Percentiles rank a stretch among this genome's conserved stretches.
Conservation (phyloP, 1,139 yeast genomes). For the Cylindricascospora bacillispora region DNA sequence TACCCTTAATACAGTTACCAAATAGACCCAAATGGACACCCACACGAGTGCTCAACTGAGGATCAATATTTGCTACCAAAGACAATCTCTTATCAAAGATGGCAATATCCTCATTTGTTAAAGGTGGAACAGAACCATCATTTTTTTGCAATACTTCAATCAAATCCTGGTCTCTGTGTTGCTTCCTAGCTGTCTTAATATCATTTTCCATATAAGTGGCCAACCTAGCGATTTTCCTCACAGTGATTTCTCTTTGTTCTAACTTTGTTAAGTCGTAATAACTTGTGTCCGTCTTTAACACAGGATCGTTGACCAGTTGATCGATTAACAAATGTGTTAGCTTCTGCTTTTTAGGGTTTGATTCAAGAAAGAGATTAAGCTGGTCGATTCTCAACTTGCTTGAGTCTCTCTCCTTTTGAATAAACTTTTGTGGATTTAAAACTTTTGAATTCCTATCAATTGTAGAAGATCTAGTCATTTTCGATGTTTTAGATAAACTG, state of each 20-base stretch:
- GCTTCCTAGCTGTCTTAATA: slow-evolving; percentile 16
- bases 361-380: slow-evolving; percentile 43
- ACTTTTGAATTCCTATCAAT: slow-evolving; percentile 13
- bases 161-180: slow-evolving; percentile 15
- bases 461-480: slow-evolving; percentile 21
- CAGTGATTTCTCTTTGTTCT: slow-evolving; percentile 40
- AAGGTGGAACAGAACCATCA: slow-evolving; percentile 8
- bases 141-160: slow-evolving; percentile 16
- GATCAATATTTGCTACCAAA: slow-evolving; percentile 36
- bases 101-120: slow-evolving; percentile 24
- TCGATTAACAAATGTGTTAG: slow-evolving; percentile 36
- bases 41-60: slow-evolving; percentile 51
- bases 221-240: slow-evolving; percentile 36
- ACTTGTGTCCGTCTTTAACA: slow-evolving; percentile 35
- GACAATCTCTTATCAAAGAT: slow-evolving; percentile 33
- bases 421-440: slow-evolving; percentile 20
- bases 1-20: slow-evolving; percentile 56
- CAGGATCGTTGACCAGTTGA: slow-evolving; percentile 42
- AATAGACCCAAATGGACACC: slow-evolving; percentile 66
- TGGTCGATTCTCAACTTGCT: slow-evolving; percentile 37
- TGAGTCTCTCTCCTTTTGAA: slow-evolving; percentile 37
- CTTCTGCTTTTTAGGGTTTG: slow-evolving; percentile 36
- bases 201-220: slow-evolving; percentile 40
- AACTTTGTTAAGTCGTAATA: slow-evolving; percentile 42
- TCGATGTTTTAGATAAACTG: too few relatives aligned